phyloP scores from a whole-genome alignment of 306 rosid genomes.

The Begonia loranthoides region DNA sequence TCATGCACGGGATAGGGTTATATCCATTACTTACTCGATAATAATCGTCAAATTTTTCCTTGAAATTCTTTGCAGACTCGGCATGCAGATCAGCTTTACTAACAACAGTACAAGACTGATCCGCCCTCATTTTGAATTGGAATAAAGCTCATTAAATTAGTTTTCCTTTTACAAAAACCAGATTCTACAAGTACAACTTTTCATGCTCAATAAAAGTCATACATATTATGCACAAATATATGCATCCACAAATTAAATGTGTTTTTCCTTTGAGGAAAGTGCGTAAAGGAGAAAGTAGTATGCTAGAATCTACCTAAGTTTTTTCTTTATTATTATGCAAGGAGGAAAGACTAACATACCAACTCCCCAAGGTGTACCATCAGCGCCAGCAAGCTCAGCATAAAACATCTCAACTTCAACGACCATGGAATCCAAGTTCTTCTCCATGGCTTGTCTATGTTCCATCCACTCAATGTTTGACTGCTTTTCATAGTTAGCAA shows the following conservation, averaged over 20 bases:
- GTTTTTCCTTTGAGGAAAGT: no score
- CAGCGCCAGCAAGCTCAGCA: constrained; percentile 55
- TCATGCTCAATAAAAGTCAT: no score
- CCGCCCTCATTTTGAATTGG: constrained; percentile 92
- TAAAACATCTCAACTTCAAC: constrained; percentile 82
- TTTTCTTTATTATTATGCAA: constrained; percentile 9
- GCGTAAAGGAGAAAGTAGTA: no score
- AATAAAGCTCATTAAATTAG: constrained; percentile 8
- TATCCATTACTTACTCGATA: constrained; percentile 58
- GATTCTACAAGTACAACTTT: no score
- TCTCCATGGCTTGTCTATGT: constrained; percentile 87
- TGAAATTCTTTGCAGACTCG: constrained; percentile 70
- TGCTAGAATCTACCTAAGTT: neutral
- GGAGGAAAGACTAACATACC: constrained; percentile 32
- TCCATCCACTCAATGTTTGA: constrained; percentile 73
- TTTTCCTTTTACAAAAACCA: neutral
- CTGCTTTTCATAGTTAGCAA: constrained; percentile 70
- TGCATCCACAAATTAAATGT: no score
- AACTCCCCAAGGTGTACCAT: constrained; percentile 66
- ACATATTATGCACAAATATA: no score
- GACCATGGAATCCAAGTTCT: constrained; percentile 76
- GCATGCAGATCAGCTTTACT: constrained; percentile 46
- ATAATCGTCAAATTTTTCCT: constrained; percentile 88
- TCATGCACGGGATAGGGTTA: constrained; percentile 3
- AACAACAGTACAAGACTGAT: constrained; percentile 65